Conservation (phyloP, 1,284 basidiomycete species). For the Papiliotrema fonsecae region DNA sequence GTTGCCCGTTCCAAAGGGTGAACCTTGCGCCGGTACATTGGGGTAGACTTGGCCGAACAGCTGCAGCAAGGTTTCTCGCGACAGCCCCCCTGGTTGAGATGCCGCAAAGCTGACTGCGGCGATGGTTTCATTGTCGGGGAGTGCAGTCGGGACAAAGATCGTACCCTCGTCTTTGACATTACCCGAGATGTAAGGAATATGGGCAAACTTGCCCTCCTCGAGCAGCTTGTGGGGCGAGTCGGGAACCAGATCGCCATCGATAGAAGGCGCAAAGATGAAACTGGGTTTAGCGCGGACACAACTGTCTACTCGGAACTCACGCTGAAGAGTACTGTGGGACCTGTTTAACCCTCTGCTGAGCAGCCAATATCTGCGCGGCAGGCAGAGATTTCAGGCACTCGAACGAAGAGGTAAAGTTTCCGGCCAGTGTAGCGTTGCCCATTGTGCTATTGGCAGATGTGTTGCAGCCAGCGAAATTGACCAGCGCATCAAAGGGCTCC, state of each 20-base stretch:
- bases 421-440: not conserved
- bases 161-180: slow-evolving; percentile 43
- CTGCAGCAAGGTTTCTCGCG: slow-evolving; percentile 10
- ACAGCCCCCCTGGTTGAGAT: slow-evolving; percentile 17
- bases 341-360: slow-evolving; percentile 16
- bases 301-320: slow-evolving; percentile 7
- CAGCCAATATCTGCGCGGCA: slow-evolving; percentile 27
- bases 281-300: not conserved
- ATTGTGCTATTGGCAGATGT: slow-evolving; percentile 9
- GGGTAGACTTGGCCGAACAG: slow-evolving; percentile 28
- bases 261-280: slow-evolving; percentile 26
- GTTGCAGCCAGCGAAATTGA: slow-evolving; percentile 20
- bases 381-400: slow-evolving; percentile 35
- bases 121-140: slow-evolving; percentile 13
- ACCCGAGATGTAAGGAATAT: slow-evolving; percentile 46
- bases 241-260: slow-evolving; percentile 43
- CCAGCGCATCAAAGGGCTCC: slow-evolving; percentile 29
- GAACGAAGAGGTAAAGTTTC: slow-evolving; percentile 13
- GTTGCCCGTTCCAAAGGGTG: slow-evolving; percentile 41
- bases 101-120: slow-evolving; percentile 16
- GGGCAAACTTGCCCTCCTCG: slow-evolving; percentile 29
- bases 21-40: slow-evolving; percentile 25
- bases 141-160: slow-evolving; percentile 23
- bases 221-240: slow-evolving; percentile 36
- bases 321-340: slow-evolving; percentile 5